Base-by-base conservation (phyloP, 371 early-diverging fungal genomes). In the Mortierella sp. region DNA sequence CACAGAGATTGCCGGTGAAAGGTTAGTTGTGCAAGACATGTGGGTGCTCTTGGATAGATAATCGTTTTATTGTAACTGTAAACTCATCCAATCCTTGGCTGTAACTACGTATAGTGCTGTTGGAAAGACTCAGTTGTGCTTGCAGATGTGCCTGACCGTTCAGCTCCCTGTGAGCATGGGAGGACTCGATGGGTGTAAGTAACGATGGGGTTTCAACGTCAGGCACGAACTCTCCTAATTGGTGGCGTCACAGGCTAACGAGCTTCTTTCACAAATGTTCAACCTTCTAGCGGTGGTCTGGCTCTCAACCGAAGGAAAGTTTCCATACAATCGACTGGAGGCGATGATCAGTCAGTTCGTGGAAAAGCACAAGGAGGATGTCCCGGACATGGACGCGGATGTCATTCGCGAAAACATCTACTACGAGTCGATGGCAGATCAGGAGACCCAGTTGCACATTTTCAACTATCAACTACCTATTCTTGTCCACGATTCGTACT, bases 41-140 rank as follows among this genome's bases (percentile, higher is more conserved):
- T 8, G 41, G n/a, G 7, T 24, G 11, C 26, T 24, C 11, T 41
- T 2, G 1, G 24, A 24, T 43, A 8, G 26, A 41, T 22, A 4
- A 22, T 4, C 1, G 11, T 41, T 26, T 11, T 10, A 22, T 61
- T 26, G 24, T 19, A 39, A 47, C 13, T 14, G 16, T n/a, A 19
- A 61, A 8, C 22, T 34, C 19, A 61, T 10, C 61, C 5, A 11
- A 2, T 7, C 44, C 14, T 7, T 34, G 16, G 13, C 16, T 13
- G 7, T 64, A 26, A 40, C 22, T 29, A 29, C 43, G 9, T 48
- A 31, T 63, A 93, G 94, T 66, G 93, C 91, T 31, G 86, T 92
- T 10, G 96, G 96, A 22, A 96, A 96, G 74, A 93, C 96, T 2
- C 94, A 95, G 75, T 80, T 96, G 22, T 93, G 93, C n/a, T 79